A percentile compares a stretch with the other conserved stretches of the same genome.
These are phyloP conservation scores for Trametes elegans DNA, from an alignment of 768 basidiomycete species.

Conservation along the genomic window DNA sequence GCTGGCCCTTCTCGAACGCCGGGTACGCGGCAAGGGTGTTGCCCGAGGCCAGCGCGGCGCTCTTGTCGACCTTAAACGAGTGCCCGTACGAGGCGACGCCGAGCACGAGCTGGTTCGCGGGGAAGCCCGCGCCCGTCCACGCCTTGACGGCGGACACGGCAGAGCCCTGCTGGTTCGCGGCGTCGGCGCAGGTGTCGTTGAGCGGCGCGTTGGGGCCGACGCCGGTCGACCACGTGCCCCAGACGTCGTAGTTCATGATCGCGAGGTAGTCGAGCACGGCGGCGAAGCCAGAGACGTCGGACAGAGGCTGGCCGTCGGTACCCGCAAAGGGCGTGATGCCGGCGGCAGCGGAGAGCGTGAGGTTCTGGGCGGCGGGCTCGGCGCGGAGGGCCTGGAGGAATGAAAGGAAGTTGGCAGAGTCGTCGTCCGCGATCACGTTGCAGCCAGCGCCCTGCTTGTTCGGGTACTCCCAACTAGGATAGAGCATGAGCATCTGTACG, in stretches of 20 bases:
- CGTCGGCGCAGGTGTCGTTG: conserved; percentile 68
- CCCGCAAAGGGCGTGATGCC: conserved; percentile 48
- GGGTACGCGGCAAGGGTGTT: conserved; percentile 47
- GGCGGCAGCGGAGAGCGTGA: conserved; percentile 58
- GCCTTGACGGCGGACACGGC: conserved; percentile 70
- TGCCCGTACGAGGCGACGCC: conserved; percentile 87
- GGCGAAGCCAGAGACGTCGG: conserved; percentile 71
- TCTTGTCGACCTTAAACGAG: conserved; percentile 48
- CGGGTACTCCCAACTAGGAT: conserved; percentile 83
- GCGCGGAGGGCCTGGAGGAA: conserved; percentile 71
- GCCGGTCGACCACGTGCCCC: conserved; percentile 46
- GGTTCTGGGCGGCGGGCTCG: conserved; percentile 45
- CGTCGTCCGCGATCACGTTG: conserved; percentile 54
- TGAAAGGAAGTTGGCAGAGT: conserved; percentile 73
- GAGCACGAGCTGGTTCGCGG: conserved; percentile 71
- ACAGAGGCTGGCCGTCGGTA: conserved; percentile 51
- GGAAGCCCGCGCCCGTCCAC: conserved; percentile 82
- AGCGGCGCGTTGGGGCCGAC: conserved; percentile 89
- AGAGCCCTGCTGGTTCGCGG: conserved; percentile 64
- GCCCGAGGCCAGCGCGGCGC: conserved; percentile 33
- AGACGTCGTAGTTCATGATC: conserved; percentile 73
- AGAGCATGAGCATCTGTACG: neutral
- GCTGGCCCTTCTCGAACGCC: conserved; percentile 40
- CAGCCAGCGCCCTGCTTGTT: conserved; percentile 62
- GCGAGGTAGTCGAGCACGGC: conserved; percentile 62